A percentile compares a stretch with the other conserved stretches of the same genome.
phyloP scores from a whole-genome alignment of 306 rosid species.

The Parietaria judaica region DNA sequence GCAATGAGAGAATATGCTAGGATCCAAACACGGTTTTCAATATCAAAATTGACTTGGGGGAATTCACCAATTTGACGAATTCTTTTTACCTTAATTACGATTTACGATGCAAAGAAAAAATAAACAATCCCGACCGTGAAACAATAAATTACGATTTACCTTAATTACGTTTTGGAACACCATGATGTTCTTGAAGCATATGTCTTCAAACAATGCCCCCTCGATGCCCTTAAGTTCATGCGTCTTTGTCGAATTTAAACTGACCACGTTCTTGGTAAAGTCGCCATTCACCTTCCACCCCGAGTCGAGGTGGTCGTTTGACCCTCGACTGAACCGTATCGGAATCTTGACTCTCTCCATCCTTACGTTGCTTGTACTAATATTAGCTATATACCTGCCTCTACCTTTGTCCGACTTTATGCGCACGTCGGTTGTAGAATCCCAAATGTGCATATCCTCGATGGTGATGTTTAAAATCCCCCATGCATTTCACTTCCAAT shows the following conservation, averaged over 20 bases:
- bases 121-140: too few species aligned
- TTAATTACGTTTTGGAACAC: slow-evolving; percentile 5
- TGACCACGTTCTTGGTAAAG: slow-evolving; percentile 44
- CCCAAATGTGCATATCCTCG: slow-evolving; percentile 75
- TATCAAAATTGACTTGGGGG: too few species aligned
- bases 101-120: too few species aligned
- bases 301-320: slow-evolving; percentile 84
- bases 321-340: slow-evolving; percentile 76
- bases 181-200: slow-evolving; percentile 66
- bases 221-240: slow-evolving; percentile 61
- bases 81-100: too few species aligned
- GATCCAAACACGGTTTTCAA: too few species aligned
- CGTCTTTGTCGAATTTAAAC: slow-evolving; percentile 70
- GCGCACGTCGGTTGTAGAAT: slow-evolving; percentile 79
- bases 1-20: too few species aligned
- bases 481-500: slow-evolving; percentile 99
- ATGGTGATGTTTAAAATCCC: slow-evolving; percentile 71
- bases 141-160: too few species aligned
- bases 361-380: slow-evolving; percentile 44
- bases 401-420: slow-evolving; percentile 85
- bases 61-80: too few species aligned
- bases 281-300: slow-evolving; percentile 66
- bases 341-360: slow-evolving; percentile 86
- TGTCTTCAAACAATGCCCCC: slow-evolving; percentile 53
- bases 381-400: slow-evolving; percentile 67